phyloP scores from a whole-genome alignment of 1,284 basidiomycete species.

The Hymenochaete sp. region DNA sequence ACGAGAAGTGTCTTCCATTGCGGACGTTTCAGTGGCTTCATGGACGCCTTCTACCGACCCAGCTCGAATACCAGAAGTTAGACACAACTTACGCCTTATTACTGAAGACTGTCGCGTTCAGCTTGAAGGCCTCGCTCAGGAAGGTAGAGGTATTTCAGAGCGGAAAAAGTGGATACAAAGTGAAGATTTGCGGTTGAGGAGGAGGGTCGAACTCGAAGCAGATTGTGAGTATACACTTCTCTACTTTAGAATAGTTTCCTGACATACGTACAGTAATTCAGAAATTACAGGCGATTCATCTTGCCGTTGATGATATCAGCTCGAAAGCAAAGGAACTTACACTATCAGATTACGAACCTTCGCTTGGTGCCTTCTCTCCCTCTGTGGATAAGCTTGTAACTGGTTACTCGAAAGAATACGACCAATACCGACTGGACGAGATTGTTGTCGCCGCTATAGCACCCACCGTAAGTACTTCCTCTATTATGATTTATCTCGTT shows the following conservation, averaged over 20 bases:
- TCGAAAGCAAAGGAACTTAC: constrained; percentile 53
- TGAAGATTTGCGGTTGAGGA: constrained; percentile 64
- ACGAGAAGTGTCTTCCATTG: constrained; percentile 73
- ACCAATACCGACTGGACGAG: constrained; percentile 77
- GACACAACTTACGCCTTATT: constrained; percentile 89
- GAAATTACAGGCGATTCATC: constrained; percentile 66
- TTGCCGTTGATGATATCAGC: constrained; percentile 64
- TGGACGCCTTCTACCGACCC: constrained; percentile 83
- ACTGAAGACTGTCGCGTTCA: constrained; percentile 74
- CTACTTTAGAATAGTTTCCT: constrained; percentile 16
- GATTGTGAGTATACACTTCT: constrained; percentile 44
- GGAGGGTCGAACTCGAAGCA: constrained; percentile 65
- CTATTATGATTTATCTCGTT: background rate
- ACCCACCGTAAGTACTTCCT: constrained; percentile 47
- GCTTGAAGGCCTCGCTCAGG: constrained; percentile 79
- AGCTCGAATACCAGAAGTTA: constrained; percentile 86
- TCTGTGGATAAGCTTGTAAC: constrained; percentile 63
- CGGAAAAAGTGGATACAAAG: constrained; percentile 64
- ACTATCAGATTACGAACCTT: constrained; percentile 49
- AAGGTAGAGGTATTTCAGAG: constrained; percentile 79
- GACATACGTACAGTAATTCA: constrained; percentile 50
- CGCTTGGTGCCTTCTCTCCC: constrained; percentile 63
- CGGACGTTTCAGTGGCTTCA: constrained; percentile 66
- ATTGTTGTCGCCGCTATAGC: constrained; percentile 86
- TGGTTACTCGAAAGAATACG: constrained; percentile 73